A percentile compares a stretch with the other conserved stretches of the same genome.
Evolutionary conservation across 2,329 filamentous ascomycete species (phyloP).

Genomic region (Aspergillus neotritici): DNA sequence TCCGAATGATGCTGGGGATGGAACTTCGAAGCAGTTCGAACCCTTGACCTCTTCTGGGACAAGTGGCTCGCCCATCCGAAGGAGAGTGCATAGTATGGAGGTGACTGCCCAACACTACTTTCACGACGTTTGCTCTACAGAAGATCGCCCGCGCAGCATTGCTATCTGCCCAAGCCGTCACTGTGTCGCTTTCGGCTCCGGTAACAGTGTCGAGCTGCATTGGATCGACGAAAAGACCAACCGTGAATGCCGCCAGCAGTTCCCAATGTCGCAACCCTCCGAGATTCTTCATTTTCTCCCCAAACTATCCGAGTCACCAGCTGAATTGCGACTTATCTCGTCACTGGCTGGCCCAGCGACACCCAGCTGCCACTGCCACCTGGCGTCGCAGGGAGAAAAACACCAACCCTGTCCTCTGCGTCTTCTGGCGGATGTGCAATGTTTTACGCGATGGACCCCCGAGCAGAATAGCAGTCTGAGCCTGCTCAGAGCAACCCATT

Average conservation of each 20-base stretch:
- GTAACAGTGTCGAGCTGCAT: conserved; percentile 58
- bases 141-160: conserved; percentile 60
- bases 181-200: conserved; percentile 62
- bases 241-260: conserved; percentile 32
- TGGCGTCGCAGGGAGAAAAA: conserved; percentile 15
- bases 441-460: conserved; percentile 21
- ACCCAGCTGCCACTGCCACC: conserved; percentile 27
- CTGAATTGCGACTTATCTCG: conserved; percentile 58
- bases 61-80: no score
- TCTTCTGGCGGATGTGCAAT: conserved; percentile 23
- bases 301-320: conserved; percentile 46
- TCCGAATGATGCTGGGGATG: background rate
- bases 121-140: conserved; percentile 52
- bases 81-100: conserved; percentile 10
- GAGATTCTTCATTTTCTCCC: conserved; percentile 54
- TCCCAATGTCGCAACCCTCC: conserved; percentile 39
- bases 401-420: conserved; percentile 25
- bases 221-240: conserved; percentile 50
- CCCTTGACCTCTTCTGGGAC: no score
- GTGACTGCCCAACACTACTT: conserved; percentile 39
- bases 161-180: conserved; percentile 60
- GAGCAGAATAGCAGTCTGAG: conserved; percentile 21
- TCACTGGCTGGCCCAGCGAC: conserved; percentile 46
- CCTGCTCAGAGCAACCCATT: conserved; percentile 40
- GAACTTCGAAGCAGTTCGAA: no score